Evolutionary conservation across 129 eudicot genomes (phyloP).

Genomic region (Rutidosis leptorrhynchoides): DNA sequence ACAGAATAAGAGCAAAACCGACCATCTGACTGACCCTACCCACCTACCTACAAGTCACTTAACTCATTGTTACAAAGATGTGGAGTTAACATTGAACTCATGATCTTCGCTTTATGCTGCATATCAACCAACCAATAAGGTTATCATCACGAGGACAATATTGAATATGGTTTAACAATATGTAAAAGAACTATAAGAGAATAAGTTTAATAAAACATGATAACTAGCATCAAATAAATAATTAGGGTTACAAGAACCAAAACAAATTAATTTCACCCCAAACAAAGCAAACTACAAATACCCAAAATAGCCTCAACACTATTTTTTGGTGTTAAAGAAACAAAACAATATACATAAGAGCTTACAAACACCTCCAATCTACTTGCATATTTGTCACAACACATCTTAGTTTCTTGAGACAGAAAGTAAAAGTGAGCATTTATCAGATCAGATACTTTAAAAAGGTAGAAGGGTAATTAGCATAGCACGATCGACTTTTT

Average conservation of each 20-base stretch:
- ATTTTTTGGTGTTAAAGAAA: conserved; percentile 22
- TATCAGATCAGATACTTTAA: conserved; percentile 35
- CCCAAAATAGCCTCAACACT: conserved; percentile 32
- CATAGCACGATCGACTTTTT: conserved; percentile 16
- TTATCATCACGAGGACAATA: too few relatives aligned
- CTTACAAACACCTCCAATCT: conserved; percentile 32
- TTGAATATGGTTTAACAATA: not conserved
- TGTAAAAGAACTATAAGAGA: not conserved
- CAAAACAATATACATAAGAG: conserved; percentile 23
- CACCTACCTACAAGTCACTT: too few relatives aligned
- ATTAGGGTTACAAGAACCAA: conserved; percentile 30
- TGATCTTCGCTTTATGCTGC: too few relatives aligned
- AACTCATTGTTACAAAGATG: too few relatives aligned
- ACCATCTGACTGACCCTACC: too few relatives aligned
- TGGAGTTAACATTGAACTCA: too few relatives aligned
- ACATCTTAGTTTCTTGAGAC: conserved; percentile 33
- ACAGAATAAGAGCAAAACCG: too few relatives aligned
- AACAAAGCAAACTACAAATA: conserved; percentile 34
- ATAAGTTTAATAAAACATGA: conserved; percentile 9
- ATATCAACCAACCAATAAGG: too few relatives aligned
- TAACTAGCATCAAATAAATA: conserved; percentile 19
- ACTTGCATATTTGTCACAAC: conserved; percentile 20
- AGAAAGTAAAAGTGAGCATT: conserved; percentile 32
- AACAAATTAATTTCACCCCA: conserved; percentile 30
- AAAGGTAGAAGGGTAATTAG: conserved; percentile 33